phyloP scores from a whole-genome alignment of 208 protist genomes.

The Blastocrithidia nonstop region DNA sequence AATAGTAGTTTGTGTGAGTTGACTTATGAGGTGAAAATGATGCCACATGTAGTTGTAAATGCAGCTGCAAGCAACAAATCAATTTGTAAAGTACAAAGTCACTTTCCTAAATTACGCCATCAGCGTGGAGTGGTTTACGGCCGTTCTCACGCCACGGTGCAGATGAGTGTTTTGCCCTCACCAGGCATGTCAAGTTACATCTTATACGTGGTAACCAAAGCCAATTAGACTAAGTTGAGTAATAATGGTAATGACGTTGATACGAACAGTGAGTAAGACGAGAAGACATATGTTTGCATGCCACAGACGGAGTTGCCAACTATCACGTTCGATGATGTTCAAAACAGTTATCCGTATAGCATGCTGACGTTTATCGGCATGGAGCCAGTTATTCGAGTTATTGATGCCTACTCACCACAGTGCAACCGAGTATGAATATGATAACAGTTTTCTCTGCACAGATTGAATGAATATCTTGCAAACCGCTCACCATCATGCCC shows the following conservation, averaged over 20 bases:
- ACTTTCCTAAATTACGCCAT: constrained; percentile 31
- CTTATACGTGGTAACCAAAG: constrained; percentile 56
- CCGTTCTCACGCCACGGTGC: constrained; percentile 72
- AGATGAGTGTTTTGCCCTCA: constrained; percentile 34
- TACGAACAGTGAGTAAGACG: constrained; percentile 9
- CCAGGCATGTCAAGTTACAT: constrained; percentile 57
- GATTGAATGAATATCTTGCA: constrained; percentile 67
- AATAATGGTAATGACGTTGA: constrained; percentile 6
- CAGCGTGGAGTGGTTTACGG: constrained; percentile 45
- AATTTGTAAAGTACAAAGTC: constrained; percentile 6
- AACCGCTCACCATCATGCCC: constrained; percentile 60
- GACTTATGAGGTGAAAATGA: constrained; percentile 54
- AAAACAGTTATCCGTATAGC: constrained; percentile 56
- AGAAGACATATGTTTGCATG: constrained; percentile 19
- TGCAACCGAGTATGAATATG: constrained; percentile 9
- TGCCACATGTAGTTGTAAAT: constrained; percentile 6
- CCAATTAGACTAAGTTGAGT: no score
- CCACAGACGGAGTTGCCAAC: no score
- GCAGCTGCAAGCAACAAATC: no score
- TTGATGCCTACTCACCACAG: constrained; percentile 38
- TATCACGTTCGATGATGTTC: constrained; percentile 24
- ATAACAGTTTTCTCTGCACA: constrained; percentile 33
- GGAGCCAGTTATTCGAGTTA: constrained; percentile 64
- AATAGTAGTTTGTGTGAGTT: constrained; percentile 71
- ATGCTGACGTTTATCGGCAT: constrained; percentile 29